Conservation (phyloP, 2,329 filamentous ascomycete species). For the Cladophialophora carrionii region DNA sequence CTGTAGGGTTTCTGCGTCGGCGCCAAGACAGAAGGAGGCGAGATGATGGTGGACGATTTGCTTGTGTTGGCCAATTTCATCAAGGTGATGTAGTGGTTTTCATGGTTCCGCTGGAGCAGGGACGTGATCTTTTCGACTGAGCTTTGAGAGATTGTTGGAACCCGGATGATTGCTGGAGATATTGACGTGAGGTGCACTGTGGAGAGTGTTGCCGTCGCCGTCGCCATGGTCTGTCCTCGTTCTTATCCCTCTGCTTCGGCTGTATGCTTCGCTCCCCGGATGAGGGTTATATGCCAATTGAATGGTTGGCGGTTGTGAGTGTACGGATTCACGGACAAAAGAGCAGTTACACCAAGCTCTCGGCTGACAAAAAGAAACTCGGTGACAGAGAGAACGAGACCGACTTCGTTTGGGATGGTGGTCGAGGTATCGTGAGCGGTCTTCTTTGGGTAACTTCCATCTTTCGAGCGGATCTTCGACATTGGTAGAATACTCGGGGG, state of each 20-base stretch:
- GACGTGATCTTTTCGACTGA: conserved; percentile 5
- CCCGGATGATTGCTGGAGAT: neutral
- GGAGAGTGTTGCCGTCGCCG: conserved; percentile 9
- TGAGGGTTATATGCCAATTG: too few species aligned
- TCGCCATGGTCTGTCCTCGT: too few species aligned
- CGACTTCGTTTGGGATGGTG: neutral
- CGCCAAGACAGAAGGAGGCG: conserved; percentile 4
- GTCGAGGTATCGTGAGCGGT: neutral
- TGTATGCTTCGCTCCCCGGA: too few species aligned
- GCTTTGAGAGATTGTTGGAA: neutral
- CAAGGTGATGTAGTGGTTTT: conserved; percentile 2
- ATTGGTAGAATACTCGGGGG: neutral
- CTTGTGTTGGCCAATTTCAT: conserved; percentile 10
- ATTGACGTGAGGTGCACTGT: neutral
- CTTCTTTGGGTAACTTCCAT: neutral
- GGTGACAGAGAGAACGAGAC: neutral
- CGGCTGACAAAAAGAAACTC: neutral
- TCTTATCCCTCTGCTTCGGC: too few species aligned
- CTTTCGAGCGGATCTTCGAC: neutral
- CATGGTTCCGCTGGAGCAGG: conserved; percentile 8
- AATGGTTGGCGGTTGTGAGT: too few species aligned
- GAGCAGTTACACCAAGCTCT: neutral
- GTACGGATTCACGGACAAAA: too few species aligned
- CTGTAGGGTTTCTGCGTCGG: conserved; percentile 6
- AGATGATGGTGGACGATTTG: conserved; percentile 13